Percentiles rank a stretch among this genome's conserved stretches.
Conservation (phyloP, 169 alveolate genomes). For the Plasmodium gaboni region DNA sequence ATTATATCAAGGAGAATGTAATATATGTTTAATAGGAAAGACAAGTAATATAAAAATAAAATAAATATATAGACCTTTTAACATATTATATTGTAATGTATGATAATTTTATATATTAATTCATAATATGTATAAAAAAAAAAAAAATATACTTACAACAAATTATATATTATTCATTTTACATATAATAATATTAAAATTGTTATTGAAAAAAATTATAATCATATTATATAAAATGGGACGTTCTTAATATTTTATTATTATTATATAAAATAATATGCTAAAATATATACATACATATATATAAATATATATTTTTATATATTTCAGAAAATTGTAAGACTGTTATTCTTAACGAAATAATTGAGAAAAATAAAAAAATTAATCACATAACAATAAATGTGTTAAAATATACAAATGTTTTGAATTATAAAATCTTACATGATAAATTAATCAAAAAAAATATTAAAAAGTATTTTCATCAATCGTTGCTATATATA, state of each 20-base stretch:
- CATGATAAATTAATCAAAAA: constrained; percentile 61
- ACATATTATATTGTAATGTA: too few relatives aligned
- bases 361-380: constrained; percentile 11
- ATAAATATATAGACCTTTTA: background rate
- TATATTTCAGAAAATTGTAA: constrained; percentile 58
- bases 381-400: constrained; percentile 37
- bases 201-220: too few relatives aligned
- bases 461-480: constrained; percentile 49
- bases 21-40: constrained; percentile 59
- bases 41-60: constrained; percentile 22
- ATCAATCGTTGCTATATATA: constrained; percentile 37
- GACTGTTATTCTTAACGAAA: constrained; percentile 59
- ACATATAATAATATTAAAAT: background rate
- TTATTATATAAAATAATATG: too few relatives aligned
- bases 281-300: too few relatives aligned
- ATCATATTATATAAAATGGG: too few relatives aligned
- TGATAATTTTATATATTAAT: too few relatives aligned
- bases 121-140: background rate
- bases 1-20: constrained; percentile 53
- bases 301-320: constrained; percentile 2
- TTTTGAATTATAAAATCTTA: constrained; percentile 44
- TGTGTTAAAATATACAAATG: constrained; percentile 38
- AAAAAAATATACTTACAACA: background rate
- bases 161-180: background rate
- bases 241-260: too few relatives aligned